Evolutionary conservation across 768 basidiomycete species (phyloP).

Genomic region (Tubosaeta brunneosetosa): DNA sequence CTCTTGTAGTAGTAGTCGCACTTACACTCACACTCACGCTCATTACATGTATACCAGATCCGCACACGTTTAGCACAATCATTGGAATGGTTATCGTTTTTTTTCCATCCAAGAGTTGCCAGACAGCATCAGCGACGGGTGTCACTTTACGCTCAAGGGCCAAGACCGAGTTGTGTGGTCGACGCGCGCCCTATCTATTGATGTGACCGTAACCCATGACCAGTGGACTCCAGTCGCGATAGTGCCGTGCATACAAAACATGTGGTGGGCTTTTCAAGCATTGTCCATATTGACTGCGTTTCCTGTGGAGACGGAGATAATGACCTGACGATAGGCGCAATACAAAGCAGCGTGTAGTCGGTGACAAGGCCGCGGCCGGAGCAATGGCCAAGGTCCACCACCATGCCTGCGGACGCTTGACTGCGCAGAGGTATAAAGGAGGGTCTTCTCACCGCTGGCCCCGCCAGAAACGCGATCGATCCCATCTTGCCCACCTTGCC

Average conservation of each 20-base stretch:
- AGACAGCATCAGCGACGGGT: too few species aligned
- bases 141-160: too few species aligned
- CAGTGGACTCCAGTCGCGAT: too few species aligned
- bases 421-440: not conserved
- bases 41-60: not conserved
- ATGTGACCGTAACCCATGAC: too few species aligned
- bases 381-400: not conserved
- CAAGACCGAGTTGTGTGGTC: too few species aligned
- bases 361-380: not conserved
- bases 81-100: not conserved
- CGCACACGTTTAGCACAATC: not conserved
- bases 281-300: too few species aligned
- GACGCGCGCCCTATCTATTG: too few species aligned
- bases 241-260: too few species aligned
- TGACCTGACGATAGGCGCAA: too few species aligned
- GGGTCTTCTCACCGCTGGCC: not conserved
- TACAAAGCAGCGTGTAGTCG: too few species aligned
- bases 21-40: not conserved
- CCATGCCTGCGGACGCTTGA: not conserved
- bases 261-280: too few species aligned
- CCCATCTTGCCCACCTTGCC: not conserved
- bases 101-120: not conserved
- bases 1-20: not conserved
- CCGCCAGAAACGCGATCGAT: not conserved
- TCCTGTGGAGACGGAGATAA: too few species aligned